These are phyloP conservation scores for Wakefieldia striispora DNA, from an alignment of 768 basidiomycete genomes.

Conservation along the genomic window DNA sequence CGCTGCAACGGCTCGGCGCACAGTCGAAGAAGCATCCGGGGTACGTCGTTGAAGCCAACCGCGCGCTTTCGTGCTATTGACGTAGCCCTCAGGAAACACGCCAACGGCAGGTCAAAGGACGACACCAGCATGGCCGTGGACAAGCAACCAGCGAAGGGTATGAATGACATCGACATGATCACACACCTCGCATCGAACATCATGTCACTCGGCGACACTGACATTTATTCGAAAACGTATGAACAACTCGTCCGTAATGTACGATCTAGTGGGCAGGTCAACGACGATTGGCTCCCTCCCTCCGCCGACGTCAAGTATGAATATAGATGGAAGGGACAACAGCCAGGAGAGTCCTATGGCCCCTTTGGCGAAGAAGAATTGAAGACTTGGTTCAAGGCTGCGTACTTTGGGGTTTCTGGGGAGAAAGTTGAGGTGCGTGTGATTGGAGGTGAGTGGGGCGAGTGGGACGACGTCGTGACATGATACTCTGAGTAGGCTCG, in stretches of 20 bases:
- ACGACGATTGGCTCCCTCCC: constrained; percentile 68
- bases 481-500: constrained; percentile 25
- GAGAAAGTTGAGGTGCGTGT: constrained; percentile 75
- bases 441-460: constrained; percentile 68
- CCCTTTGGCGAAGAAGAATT: constrained; percentile 82
- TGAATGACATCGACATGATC: constrained; percentile 68
- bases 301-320: constrained; percentile 76
- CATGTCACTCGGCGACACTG: constrained; percentile 82
- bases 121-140: constrained; percentile 50
- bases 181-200: constrained; percentile 87
- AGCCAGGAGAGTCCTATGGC: constrained; percentile 60
- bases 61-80: neutral
- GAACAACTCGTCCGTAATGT: constrained; percentile 80
- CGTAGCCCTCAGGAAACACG: constrained; percentile 24
- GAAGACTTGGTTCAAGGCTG: constrained; percentile 73
- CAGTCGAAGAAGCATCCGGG: constrained; percentile 50
- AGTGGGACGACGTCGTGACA: constrained; percentile 64
- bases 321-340: constrained; percentile 72
- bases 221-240: constrained; percentile 84
- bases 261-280: constrained; percentile 68
- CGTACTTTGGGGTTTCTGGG: constrained; percentile 76
- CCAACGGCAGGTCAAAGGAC: constrained; percentile 32
- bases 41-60: constrained; percentile 12
- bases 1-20: constrained; percentile 78
- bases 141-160: constrained; percentile 34